phyloP scores from a whole-genome alignment of 768 basidiomycete genomes.

The Cystobasidium ongulense region DNA sequence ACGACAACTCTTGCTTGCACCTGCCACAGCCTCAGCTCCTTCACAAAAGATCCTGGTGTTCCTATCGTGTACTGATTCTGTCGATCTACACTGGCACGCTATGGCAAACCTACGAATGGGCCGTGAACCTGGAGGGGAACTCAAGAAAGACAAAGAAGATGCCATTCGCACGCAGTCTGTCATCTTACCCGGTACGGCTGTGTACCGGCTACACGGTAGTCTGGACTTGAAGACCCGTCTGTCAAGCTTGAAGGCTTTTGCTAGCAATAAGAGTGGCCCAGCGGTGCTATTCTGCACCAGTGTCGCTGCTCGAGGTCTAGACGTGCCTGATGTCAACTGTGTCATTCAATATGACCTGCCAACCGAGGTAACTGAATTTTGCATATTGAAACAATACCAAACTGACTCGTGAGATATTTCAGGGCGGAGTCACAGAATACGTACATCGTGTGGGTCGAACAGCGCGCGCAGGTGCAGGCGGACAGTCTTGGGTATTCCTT shows the following conservation, averaged over 20 bases:
- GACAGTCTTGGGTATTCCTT: slow-evolving; percentile 91
- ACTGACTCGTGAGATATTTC: not conserved
- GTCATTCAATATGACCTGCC: slow-evolving; percentile 96
- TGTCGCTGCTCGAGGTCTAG: slow-evolving; percentile 95
- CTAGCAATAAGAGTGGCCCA: slow-evolving; percentile 48
- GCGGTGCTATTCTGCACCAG: slow-evolving; percentile 89
- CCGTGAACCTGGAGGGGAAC: slow-evolving; percentile 36
- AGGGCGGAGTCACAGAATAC: slow-evolving; percentile 86
- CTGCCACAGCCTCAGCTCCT: slow-evolving; percentile 43
- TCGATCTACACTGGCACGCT: slow-evolving; percentile 90
- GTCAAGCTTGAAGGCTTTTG: slow-evolving; percentile 73
- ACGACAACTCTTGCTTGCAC: slow-evolving; percentile 54
- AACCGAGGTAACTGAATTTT: slow-evolving; percentile 54
- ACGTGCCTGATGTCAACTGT: slow-evolving; percentile 84
- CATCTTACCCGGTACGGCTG: slow-evolving; percentile 68
- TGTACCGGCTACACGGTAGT: slow-evolving; percentile 89
- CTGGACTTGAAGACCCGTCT: slow-evolving; percentile 71
- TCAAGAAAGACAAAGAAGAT: slow-evolving; percentile 41
- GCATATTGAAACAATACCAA: not conserved
- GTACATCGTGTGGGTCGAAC: slow-evolving; percentile 95
- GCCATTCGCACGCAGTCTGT: slow-evolving; percentile 49
- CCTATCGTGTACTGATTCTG: slow-evolving; percentile 92
- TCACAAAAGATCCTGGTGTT: slow-evolving; percentile 83
- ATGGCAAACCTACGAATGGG: slow-evolving; percentile 67
- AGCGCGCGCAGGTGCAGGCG: slow-evolving; percentile 88